A percentile compares a stretch with the other conserved stretches of the same genome.
Conservation (phyloP, 306 rosid genomes). For the Cucumis cinereus region DNA sequence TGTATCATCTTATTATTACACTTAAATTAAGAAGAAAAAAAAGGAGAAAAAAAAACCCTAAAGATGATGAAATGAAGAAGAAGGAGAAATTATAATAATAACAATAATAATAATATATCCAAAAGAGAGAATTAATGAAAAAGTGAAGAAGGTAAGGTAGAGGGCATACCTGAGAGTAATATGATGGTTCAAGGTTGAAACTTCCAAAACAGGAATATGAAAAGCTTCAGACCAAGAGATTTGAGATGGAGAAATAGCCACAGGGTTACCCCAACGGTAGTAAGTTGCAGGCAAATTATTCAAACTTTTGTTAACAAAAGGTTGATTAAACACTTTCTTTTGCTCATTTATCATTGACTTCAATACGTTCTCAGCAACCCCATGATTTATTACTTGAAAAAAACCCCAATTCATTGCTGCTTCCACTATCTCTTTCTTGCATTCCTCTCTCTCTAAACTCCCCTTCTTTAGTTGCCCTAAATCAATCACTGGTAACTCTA, state of each 20-base stretch:
- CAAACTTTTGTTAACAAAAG: constrained; percentile 28
- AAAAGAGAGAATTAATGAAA: background rate
- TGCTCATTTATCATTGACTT: constrained; percentile 28
- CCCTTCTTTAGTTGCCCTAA: constrained; percentile 18
- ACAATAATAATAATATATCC: no score
- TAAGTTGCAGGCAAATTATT: constrained; percentile 31
- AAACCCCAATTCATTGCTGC: constrained; percentile 63
- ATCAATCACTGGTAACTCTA: constrained; percentile 48
- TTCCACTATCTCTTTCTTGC: constrained; percentile 33
- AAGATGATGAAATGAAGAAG: background rate
- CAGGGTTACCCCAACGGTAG: constrained; percentile 63
- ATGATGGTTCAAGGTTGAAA: constrained; percentile 24
- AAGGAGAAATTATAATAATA: background rate
- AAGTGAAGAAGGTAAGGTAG: no score
- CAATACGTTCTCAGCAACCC: constrained; percentile 29
- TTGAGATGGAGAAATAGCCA: constrained; percentile 31
- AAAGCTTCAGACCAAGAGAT: constrained; percentile 68
- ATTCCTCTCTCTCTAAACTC: constrained; percentile 22
- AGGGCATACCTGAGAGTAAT: constrained; percentile 29
- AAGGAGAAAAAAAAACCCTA: no score
- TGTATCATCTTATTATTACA: background rate
- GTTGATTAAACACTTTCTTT: constrained; percentile 27
- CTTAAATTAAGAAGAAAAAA: background rate
- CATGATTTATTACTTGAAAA: constrained; percentile 63
- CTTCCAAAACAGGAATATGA: constrained; percentile 33